Conservation (phyloP, 2,329 filamentous ascomycete species). For the Aspergillus transmontanensis region DNA sequence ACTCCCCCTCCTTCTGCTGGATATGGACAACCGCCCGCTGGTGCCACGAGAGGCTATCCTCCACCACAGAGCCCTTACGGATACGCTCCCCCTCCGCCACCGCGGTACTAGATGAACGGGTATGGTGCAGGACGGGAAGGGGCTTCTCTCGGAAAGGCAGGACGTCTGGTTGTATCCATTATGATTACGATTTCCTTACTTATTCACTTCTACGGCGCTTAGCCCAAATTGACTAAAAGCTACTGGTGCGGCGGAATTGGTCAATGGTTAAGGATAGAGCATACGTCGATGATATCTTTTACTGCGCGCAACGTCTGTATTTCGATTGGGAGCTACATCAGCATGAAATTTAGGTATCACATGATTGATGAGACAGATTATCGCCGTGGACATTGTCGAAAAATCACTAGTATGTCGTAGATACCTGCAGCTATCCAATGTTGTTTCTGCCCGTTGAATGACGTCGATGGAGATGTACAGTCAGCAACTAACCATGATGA, state of each 20-base stretch:
- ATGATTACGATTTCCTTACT: background rate
- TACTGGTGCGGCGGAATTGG: background rate
- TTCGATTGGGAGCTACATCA: background rate
- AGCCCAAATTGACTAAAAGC: conserved; percentile 1
- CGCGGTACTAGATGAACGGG: conserved; percentile 28
- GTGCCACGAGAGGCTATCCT: conserved; percentile 10
- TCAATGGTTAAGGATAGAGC: conserved; percentile 3
- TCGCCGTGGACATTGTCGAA: background rate
- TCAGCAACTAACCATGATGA: background rate
- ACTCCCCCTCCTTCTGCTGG: conserved; percentile 18
- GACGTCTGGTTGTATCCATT: background rate
- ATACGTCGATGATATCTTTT: background rate
- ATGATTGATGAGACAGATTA: background rate
- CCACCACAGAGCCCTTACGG: conserved; percentile 23
- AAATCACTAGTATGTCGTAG: too few species aligned
- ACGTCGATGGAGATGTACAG: background rate
- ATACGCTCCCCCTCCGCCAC: conserved; percentile 25
- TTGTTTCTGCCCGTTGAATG: background rate
- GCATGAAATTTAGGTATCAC: background rate
- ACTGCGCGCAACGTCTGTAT: background rate
- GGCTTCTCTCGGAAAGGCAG: background rate
- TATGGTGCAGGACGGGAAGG: background rate
- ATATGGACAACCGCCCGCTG: conserved; percentile 16
- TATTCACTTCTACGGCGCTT: background rate
- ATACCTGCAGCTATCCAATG: too few species aligned